Percentiles rank a stretch among this genome's conserved stretches.
Conservation (phyloP, 768 basidiomycete genomes). For the Hericium rajendrae region DNA sequence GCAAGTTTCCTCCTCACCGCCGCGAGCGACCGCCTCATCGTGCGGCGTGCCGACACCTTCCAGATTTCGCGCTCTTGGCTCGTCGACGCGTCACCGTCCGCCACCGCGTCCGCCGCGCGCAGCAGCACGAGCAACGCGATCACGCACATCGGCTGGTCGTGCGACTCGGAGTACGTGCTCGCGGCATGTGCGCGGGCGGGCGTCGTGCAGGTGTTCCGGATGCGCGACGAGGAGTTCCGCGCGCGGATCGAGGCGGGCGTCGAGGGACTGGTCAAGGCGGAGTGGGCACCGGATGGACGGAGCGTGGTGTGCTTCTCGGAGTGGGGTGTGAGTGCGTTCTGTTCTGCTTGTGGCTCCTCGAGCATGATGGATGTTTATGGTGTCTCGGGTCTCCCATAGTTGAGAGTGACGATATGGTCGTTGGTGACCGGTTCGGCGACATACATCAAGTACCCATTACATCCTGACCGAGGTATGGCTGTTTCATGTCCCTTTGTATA, state of each 20-base stretch:
- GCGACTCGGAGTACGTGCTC: conserved; percentile 79
- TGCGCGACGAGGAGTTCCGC: conserved; percentile 71
- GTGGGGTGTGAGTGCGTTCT: conserved; percentile 66
- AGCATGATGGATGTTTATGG: not conserved
- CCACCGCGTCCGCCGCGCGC: conserved; percentile 29
- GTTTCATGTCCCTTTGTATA: conserved; percentile 2
- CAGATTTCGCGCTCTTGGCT: conserved; percentile 78
- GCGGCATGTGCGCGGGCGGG: conserved; percentile 69
- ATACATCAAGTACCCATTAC: conserved; percentile 79
- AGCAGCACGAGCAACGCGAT: conserved; percentile 35
- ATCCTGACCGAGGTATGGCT: conserved; percentile 62
- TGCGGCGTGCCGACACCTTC: conserved; percentile 78
- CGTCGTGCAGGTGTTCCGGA: conserved; percentile 66
- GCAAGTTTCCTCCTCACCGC: conserved; percentile 81
- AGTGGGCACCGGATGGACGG: conserved; percentile 85
- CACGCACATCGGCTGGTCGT: conserved; percentile 77
- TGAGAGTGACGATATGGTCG: conserved; percentile 83
- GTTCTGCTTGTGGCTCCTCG: not conserved
- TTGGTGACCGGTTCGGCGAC: conserved; percentile 64
- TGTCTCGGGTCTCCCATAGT: conserved; percentile 30
- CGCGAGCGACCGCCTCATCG: conserved; percentile 66
- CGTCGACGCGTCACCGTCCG: conserved; percentile 44
- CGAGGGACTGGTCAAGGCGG: conserved; percentile 79
- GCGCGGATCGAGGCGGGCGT: conserved; percentile 72
- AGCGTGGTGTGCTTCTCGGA: conserved; percentile 85